Evolutionary conservation across 2,329 filamentous ascomycete species (phyloP).

Genomic region (Apiospora marii): DNA sequence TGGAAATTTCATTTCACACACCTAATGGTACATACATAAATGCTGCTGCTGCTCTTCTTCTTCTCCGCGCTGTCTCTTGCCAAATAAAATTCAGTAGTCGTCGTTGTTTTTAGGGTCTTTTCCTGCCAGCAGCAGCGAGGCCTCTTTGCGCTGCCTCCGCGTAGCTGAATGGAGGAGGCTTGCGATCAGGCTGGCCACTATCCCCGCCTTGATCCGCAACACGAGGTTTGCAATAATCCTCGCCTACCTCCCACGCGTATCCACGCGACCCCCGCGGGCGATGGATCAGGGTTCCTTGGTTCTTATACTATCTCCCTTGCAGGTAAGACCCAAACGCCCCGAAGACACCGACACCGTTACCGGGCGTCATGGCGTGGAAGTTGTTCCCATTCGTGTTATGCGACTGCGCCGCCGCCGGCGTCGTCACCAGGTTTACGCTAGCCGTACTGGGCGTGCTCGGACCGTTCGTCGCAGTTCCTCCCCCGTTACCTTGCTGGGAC

Average conservation of each 20-base stretch:
- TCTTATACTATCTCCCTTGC: slow-evolving; percentile 1
- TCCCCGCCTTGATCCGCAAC: too few relatives aligned
- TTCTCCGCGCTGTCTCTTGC: background rate
- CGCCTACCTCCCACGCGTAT: too few relatives aligned
- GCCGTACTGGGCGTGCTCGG: slow-evolving; percentile 76
- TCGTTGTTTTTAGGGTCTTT: background rate
- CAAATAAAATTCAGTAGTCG: background rate
- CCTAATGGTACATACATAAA: slow-evolving; percentile 26
- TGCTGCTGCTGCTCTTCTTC: background rate
- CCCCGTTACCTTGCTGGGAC: slow-evolving; percentile 43
- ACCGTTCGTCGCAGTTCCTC: slow-evolving; percentile 40
- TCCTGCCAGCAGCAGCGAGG: too few relatives aligned
- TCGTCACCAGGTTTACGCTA: slow-evolving; percentile 56
- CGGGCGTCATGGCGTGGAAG: slow-evolving; percentile 80
- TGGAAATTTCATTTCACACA: slow-evolving; percentile 24
- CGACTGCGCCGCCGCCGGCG: slow-evolving; percentile 56
- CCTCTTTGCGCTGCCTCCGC: too few relatives aligned
- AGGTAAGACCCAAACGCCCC: slow-evolving; percentile 23
- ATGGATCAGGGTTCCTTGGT: background rate
- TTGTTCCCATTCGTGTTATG: slow-evolving; percentile 67
- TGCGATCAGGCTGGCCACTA: too few relatives aligned
- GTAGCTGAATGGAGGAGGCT: too few relatives aligned
- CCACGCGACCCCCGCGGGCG: background rate
- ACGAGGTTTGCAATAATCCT: too few relatives aligned
- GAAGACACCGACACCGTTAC: slow-evolving; percentile 71